Evolutionary conservation across 2,329 filamentous ascomycete genomes (phyloP).

Genomic region (Penicillium sp.): DNA sequence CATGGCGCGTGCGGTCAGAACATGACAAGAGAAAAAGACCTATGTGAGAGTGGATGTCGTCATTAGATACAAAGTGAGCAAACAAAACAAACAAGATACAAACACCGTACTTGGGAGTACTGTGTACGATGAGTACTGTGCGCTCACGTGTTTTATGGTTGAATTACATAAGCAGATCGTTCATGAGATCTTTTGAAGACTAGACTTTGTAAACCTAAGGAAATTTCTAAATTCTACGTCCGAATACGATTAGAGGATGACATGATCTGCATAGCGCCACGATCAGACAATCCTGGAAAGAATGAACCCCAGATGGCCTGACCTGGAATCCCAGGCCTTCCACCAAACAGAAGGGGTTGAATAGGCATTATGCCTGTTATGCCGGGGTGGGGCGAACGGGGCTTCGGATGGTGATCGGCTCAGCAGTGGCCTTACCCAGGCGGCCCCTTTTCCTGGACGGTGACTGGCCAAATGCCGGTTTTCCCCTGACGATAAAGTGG

Average conservation of each 20-base stretch:
- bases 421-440: conserved; percentile 31
- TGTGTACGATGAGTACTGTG: not conserved
- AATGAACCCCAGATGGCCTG: not conserved
- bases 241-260: not conserved
- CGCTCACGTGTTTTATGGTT: not conserved
- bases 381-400: conserved; percentile 10
- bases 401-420: conserved; percentile 32
- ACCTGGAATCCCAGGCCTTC: not conserved
- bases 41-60: not conserved
- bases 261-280: not conserved
- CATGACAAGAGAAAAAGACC: not conserved
- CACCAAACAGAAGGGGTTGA: conserved; percentile 4
- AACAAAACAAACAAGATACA: not conserved
- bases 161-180: not conserved
- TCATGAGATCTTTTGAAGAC: not conserved
- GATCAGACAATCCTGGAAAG: not conserved
- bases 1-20: conserved; percentile 14
- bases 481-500: conserved; percentile 17
- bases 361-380: conserved; percentile 2
- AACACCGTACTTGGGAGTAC: not conserved
- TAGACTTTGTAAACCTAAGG: not conserved
- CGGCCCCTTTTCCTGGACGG: not conserved
- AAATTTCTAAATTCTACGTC: not conserved
- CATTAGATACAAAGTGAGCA: not conserved
- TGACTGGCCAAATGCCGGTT: conserved; percentile 1